Percentiles rank a stretch among this genome's conserved stretches.
Conservation (phyloP, 768 basidiomycete genomes). For the Ramaria rubella region DNA sequence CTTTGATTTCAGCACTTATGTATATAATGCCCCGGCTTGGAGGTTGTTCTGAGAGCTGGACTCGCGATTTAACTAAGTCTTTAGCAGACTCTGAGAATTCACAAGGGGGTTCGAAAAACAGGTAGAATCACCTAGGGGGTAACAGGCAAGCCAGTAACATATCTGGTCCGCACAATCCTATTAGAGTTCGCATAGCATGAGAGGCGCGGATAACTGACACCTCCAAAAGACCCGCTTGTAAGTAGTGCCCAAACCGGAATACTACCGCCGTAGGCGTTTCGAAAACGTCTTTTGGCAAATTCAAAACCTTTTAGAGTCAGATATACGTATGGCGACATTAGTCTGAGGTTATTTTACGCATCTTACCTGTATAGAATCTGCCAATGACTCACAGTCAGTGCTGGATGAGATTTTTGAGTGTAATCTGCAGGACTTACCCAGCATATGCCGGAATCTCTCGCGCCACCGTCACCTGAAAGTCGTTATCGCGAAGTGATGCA, state of each 20-base stretch:
- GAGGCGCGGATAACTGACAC: constrained; percentile 43
- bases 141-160: constrained; percentile 91
- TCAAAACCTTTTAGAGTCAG: constrained; percentile 63
- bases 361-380: constrained; percentile 63
- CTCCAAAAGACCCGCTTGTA: constrained; percentile 76
- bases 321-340: not conserved
- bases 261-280: constrained; percentile 51
- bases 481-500: not conserved
- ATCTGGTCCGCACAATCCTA: constrained; percentile 37
- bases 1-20: constrained; percentile 61
- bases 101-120: not conserved
- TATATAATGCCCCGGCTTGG: constrained; percentile 72
- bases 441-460: constrained; percentile 97
- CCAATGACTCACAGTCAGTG: not conserved
- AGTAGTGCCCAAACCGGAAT: constrained; percentile 83
- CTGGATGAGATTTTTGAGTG: no score
- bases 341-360: not conserved
- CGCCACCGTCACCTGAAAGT: constrained; percentile 69
- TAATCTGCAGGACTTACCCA: constrained; percentile 66
- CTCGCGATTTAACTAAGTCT: constrained; percentile 90
- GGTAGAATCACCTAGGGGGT: constrained; percentile 51
- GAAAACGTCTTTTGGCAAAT: constrained; percentile 76
- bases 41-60: constrained; percentile 73
- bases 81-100: not conserved
- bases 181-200: not conserved